phyloP scores from a whole-genome alignment of 805 yeast species.

The Candida anglica region DNA sequence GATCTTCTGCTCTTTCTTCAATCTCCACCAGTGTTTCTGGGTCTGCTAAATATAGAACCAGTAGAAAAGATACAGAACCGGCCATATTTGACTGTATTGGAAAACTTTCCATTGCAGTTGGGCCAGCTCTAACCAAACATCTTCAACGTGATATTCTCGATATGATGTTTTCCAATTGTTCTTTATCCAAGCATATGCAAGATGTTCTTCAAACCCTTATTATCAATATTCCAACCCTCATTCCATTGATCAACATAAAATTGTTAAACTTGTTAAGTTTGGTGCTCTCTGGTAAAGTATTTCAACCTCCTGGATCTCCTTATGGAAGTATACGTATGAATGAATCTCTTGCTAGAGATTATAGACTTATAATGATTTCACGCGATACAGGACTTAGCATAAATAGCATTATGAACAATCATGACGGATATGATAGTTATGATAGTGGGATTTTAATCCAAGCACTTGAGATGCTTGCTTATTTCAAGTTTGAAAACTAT shows the following conservation, averaged over 20 bases:
- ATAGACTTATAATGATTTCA: conserved; percentile 67
- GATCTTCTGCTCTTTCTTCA: conserved; percentile 13
- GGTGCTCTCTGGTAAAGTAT: conserved; percentile 76
- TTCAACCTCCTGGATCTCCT: conserved; percentile 84
- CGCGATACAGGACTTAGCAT: conserved; percentile 57
- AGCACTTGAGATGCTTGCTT: conserved; percentile 72
- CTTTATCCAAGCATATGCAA: conserved; percentile 80
- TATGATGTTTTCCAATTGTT: conserved; percentile 68
- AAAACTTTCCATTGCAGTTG: conserved; percentile 81
- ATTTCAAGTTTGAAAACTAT: conserved; percentile 69
- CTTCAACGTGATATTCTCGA: conserved; percentile 77
- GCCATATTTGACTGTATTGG: conserved; percentile 88
- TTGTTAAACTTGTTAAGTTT: conserved; percentile 67
- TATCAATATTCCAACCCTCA: conserved; percentile 74
- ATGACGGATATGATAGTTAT: conserved; percentile 27
- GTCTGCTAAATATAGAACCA: conserved; percentile 50
- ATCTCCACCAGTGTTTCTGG: conserved; percentile 23
- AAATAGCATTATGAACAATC: conserved; percentile 26
- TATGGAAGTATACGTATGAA: conserved; percentile 57
- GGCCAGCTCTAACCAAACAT: conserved; percentile 89
- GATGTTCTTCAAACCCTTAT: conserved; percentile 66
- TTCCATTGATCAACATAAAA: conserved; percentile 66
- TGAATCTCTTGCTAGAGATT: conserved; percentile 65
- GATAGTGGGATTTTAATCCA: conserved; percentile 59
- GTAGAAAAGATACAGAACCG: conserved; percentile 71